These are phyloP conservation scores for Lodderomyces beijingensis DNA, from an alignment of 1,139 yeast species.

Conservation along the genomic window DNA sequence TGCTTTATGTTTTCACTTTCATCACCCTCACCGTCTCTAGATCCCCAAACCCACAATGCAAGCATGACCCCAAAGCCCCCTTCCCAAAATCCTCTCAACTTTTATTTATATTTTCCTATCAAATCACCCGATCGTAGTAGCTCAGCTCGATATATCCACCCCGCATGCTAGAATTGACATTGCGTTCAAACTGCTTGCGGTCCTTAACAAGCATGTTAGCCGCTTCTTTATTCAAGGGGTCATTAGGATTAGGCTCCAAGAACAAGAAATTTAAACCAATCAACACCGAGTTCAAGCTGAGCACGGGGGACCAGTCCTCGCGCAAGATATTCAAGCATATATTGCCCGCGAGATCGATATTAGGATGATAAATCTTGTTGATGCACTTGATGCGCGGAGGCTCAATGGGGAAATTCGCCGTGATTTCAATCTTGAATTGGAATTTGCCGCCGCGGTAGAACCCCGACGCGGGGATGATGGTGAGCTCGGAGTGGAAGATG, in stretches of 20 bases:
- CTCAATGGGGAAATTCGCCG: conserved; percentile 80
- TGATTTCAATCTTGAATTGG: conserved; percentile 58
- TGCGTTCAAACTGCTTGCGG: conserved; percentile 49
- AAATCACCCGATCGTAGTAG: conserved; percentile 57
- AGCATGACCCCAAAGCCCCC: too few relatives aligned
- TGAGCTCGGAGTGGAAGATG: conserved; percentile 57
- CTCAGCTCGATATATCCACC: conserved; percentile 65
- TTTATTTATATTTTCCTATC: conserved; percentile 4
- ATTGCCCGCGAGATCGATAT: conserved; percentile 85
- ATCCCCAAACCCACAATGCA: too few relatives aligned
- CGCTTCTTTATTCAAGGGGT: conserved; percentile 89
- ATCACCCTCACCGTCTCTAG: too few relatives aligned
- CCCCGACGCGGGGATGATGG: conserved; percentile 74
- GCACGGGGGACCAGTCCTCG: conserved; percentile 96
- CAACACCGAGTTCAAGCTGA: conserved; percentile 74
- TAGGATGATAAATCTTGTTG: conserved; percentile 84
- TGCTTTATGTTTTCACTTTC: too few relatives aligned
- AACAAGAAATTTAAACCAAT: conserved; percentile 85
- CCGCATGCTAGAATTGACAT: conserved; percentile 63
- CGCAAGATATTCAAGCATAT: conserved; percentile 86
- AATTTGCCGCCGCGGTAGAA: conserved; percentile 69
- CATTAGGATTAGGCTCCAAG: conserved; percentile 86
- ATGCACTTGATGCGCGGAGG: conserved; percentile 82
- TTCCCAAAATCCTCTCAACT: not conserved
- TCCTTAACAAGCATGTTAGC: conserved; percentile 68